A percentile compares a stretch with the other conserved stretches of the same genome.
Evolutionary conservation across 2,329 filamentous ascomycete species (phyloP).

Genomic region (Sclerotinia borealis): DNA sequence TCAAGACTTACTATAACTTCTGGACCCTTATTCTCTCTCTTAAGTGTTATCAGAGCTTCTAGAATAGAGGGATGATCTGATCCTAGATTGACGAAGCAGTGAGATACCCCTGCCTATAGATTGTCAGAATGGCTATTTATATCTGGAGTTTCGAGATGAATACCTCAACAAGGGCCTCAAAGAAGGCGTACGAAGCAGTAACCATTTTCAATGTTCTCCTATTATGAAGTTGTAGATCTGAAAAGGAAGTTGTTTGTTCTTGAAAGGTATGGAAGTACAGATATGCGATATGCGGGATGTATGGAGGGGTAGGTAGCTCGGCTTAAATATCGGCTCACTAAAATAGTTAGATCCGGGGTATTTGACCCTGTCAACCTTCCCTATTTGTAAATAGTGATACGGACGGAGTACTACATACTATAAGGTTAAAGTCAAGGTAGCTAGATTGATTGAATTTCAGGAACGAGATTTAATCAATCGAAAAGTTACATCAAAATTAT

Average conservation of each 20-base stretch:
- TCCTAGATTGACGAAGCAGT: slow-evolving; percentile 54
- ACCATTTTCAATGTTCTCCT: background rate
- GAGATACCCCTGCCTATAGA: slow-evolving; percentile 41
- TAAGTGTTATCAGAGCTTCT: slow-evolving; percentile 67
- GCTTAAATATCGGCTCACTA: slow-evolving; percentile 4
- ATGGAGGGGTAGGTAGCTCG: slow-evolving; percentile 4
- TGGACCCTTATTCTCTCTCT: slow-evolving; percentile 58
- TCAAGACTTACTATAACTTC: slow-evolving; percentile 42
- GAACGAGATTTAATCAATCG: background rate
- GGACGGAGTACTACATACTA: too few species aligned
- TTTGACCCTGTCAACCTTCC: slow-evolving; percentile 30
- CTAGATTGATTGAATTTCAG: background rate
- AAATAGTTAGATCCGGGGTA: background rate
- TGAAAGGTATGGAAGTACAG: background rate
- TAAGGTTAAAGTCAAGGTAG: too few species aligned
- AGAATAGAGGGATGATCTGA: slow-evolving; percentile 63
- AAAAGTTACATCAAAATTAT: background rate
- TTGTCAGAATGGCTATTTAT: background rate
- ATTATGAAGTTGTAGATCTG: background rate
- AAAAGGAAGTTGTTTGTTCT: background rate
- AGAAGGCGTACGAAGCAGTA: slow-evolving; percentile 52
- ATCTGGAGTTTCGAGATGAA: background rate
- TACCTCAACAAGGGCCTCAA: slow-evolving; percentile 63
- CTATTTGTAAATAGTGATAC: background rate
- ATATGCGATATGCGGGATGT: background rate